phyloP scores from a whole-genome alignment of 2,329 filamentous ascomycete genomes.

The Myriosclerotinia curreyana region DNA sequence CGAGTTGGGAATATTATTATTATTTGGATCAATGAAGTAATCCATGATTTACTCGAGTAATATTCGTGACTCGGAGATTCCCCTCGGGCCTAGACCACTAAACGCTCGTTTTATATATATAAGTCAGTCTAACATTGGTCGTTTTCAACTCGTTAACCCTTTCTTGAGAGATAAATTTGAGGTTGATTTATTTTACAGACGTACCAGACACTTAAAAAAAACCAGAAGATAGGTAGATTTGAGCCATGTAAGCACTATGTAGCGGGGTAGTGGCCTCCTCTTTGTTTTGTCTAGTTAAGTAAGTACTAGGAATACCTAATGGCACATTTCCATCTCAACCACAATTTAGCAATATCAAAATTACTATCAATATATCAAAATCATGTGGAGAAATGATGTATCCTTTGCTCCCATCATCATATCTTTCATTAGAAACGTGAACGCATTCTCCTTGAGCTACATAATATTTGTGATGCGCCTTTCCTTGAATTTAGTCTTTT shows the following conservation, averaged over 20 bases:
- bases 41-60: slow-evolving; percentile 15
- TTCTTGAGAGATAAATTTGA: neutral
- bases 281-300: neutral
- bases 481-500: slow-evolving; percentile 20
- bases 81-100: neutral
- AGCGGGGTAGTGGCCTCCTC: slow-evolving; percentile 9
- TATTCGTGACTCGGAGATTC: neutral
- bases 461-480: slow-evolving; percentile 27
- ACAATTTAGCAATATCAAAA: neutral
- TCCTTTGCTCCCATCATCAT: slow-evolving; percentile 10
- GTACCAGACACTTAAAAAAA: neutral
- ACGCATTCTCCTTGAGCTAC: slow-evolving; percentile 22
- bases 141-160: neutral
- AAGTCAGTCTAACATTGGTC: neutral
- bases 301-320: neutral
- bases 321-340: neutral
- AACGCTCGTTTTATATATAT: neutral
- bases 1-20: neutral
- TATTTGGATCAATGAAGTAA: slow-evolving; percentile 1
- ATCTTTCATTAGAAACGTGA: slow-evolving; percentile 17
- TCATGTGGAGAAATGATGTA: neutral
- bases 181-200: slow-evolving; percentile 7
- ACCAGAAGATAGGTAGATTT: neutral
- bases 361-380: neutral
- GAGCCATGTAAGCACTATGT: neutral